phyloP scores from a whole-genome alignment of 176 grass and related monocot species.

The Paspalum notatum region DNA sequence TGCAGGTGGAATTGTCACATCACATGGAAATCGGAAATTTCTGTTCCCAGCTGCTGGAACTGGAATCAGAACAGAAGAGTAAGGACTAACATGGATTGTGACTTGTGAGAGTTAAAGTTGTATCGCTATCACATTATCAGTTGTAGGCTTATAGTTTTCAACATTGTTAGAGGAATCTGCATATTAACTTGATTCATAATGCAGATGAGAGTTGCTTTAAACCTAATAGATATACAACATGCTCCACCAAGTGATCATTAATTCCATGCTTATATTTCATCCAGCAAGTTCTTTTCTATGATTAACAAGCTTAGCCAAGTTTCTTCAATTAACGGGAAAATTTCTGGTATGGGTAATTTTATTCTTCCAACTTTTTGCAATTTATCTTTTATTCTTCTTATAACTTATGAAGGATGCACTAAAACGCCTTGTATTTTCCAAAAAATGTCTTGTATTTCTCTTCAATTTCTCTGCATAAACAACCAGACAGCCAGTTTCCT shows the following conservation, averaged over 20 bases:
- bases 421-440: conserved; percentile 19
- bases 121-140: neutral
- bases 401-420: conserved; percentile 25
- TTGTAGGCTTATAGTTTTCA: conserved; percentile 14
- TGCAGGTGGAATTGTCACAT: neutral
- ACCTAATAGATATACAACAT: conserved; percentile 15
- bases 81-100: neutral
- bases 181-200: conserved; percentile 4
- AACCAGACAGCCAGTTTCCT: neutral
- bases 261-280: neutral
- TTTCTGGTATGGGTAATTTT: neutral
- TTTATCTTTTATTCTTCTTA: neutral
- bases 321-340: conserved; percentile 9
- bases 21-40: neutral
- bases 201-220: conserved; percentile 9
- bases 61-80: neutral
- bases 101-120: neutral
- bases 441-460: conserved; percentile 9
- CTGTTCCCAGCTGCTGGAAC: neutral
- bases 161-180: conserved; percentile 5
- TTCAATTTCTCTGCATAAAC: conserved; percentile 7
- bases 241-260: too few species aligned
- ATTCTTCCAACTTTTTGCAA: conserved; percentile 7
- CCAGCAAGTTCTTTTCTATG: neutral
- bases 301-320: neutral